Evolutionary conservation across 164 flowering plant species (phyloP).

Genomic region (Vitis labrusca): DNA sequence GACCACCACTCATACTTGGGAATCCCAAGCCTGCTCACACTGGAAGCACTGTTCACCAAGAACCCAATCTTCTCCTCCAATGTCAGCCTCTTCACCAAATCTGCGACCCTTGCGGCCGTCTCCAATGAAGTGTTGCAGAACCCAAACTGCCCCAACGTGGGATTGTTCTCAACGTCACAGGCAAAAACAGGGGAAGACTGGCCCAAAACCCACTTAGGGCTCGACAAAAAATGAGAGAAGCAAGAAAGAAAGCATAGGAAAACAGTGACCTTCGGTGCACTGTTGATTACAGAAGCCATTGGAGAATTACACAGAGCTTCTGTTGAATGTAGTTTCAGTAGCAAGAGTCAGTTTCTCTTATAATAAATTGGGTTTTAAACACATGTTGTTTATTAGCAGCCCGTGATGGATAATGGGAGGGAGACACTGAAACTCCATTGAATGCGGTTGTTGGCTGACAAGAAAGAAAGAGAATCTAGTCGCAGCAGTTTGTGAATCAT

Average conservation of each 20-base stretch:
- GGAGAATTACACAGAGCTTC: too few relatives aligned
- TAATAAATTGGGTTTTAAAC: background rate
- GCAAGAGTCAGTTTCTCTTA: background rate
- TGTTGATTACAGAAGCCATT: constrained; percentile 15
- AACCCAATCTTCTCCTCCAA: constrained; percentile 76
- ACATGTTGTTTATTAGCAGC: constrained; percentile 28
- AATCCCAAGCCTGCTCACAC: constrained; percentile 75
- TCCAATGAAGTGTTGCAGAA: constrained; percentile 64
- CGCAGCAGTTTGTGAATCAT: background rate
- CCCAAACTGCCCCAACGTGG: constrained; percentile 37
- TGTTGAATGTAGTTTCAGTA: background rate
- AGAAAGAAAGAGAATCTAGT: background rate
- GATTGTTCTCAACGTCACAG: constrained; percentile 55
- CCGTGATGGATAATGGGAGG: constrained; percentile 23
- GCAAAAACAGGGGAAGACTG: constrained; percentile 61
- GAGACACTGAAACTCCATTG: background rate
- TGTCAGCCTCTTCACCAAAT: constrained; percentile 77
- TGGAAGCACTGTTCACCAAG: constrained; percentile 53
- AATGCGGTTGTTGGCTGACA: background rate
- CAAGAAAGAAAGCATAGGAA: constrained; percentile 15
- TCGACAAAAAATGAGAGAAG: background rate
- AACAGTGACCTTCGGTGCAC: constrained; percentile 33
- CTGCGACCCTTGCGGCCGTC: constrained; percentile 53
- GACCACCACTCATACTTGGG: constrained; percentile 99
- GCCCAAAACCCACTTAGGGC: constrained; percentile 11